These are phyloP conservation scores for Euphorbia schlechtendalii DNA, from an alignment of 441 rosid species.

Conservation along the genomic window DNA sequence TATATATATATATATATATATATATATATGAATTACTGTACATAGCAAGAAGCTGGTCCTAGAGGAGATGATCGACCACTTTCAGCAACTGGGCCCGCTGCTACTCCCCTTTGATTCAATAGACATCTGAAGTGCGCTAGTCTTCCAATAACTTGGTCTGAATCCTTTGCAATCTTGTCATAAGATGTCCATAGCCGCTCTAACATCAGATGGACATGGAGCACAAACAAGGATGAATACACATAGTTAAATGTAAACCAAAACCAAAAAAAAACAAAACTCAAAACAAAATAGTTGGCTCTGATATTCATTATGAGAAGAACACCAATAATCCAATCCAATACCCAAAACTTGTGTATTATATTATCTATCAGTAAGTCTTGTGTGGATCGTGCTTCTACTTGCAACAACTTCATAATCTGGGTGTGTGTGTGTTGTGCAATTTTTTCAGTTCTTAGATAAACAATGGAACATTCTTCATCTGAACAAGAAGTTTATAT, in stretches of 20 bases:
- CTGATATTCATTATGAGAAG: no score
- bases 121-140: constrained; percentile 65
- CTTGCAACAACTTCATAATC: no score
- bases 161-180: constrained; percentile 38
- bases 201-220: constrained; percentile 23
- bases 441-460: no score
- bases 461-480: no score
- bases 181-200: constrained; percentile 69
- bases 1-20: no score
- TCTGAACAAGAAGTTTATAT: no score
- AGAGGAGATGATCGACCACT: constrained; percentile 42
- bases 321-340: neutral
- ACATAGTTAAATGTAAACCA: neutral
- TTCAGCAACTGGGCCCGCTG: constrained; percentile 54
- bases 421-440: no score
- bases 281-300: no score
- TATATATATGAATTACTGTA: constrained; percentile 34
- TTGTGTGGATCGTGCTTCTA: no score
- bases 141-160: constrained; percentile 30
- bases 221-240: no score
- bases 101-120: constrained; percentile 62
- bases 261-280: neutral
- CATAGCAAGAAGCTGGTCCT: constrained; percentile 61
- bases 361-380: neutral
- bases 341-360: neutral